These are phyloP conservation scores for Cytospora paraplurivora DNA, from an alignment of 2,329 filamentous ascomycete genomes.

Conservation along the genomic window DNA sequence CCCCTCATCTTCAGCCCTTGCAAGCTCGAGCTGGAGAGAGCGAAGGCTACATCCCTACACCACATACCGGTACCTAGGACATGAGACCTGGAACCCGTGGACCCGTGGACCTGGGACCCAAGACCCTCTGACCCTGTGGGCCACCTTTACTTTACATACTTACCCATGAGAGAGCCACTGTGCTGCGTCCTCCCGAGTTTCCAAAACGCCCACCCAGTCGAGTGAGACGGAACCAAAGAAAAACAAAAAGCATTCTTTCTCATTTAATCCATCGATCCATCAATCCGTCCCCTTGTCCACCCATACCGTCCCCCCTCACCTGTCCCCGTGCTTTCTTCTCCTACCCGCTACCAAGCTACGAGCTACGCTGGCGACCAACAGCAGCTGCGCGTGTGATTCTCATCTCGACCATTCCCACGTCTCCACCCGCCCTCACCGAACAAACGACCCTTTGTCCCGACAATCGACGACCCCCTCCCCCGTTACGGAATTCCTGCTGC, in stretches of 20 bases:
- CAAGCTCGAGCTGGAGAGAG: too few species aligned
- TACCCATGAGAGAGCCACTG: conserved; percentile 7
- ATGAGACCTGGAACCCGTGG: neutral
- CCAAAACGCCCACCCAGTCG: neutral
- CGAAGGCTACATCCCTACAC: neutral
- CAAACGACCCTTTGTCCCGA: conserved; percentile 12
- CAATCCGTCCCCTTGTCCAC: neutral
- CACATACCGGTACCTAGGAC: neutral
- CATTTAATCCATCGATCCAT: conserved; percentile 6
- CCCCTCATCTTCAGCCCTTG: too few species aligned
- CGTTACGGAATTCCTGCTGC: conserved; percentile 14
- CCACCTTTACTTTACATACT: neutral
- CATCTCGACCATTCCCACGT: conserved; percentile 18
- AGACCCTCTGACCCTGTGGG: neutral
- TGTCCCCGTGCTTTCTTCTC: conserved; percentile 17
- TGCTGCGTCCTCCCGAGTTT: conserved; percentile 5
- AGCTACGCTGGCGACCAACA: conserved; percentile 1
- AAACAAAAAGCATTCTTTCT: neutral
- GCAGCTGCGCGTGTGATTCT: conserved; percentile 6
- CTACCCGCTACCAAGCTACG: conserved; percentile 8
- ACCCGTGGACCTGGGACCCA: neutral
- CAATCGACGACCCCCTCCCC: conserved; percentile 22
- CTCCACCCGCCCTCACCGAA: conserved; percentile 18
- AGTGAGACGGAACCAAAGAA: conserved; percentile 11
- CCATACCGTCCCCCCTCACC: neutral